Conservation (phyloP, 1,284 basidiomycete species). For the Paramarasmius palmivorus region DNA sequence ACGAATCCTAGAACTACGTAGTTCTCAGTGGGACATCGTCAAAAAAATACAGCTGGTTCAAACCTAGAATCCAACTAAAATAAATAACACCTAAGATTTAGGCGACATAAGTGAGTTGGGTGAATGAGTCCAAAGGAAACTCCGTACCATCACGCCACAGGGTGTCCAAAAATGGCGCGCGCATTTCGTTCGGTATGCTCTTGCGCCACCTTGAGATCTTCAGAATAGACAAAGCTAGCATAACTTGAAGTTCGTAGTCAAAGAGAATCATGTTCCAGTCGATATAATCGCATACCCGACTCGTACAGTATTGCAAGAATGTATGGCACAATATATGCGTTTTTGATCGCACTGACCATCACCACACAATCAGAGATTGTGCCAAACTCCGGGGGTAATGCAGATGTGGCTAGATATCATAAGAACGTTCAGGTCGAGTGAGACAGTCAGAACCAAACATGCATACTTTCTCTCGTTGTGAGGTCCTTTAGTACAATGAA, state of each 20-base stretch:
- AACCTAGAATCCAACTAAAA: neutral
- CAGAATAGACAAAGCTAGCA: neutral
- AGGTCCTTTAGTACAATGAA: neutral
- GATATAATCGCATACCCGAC: slow-evolving; percentile 10
- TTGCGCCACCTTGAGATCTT: neutral
- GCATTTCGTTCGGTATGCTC: neutral
- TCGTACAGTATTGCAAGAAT: slow-evolving; percentile 18
- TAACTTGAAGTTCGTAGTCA: no score
- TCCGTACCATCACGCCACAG: neutral
- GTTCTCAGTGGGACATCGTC: neutral
- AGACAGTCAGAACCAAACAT: neutral
- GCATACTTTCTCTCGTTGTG: neutral
- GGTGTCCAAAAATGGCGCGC: slow-evolving; percentile 1
- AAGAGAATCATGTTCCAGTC: no score
- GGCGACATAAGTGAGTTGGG: neutral
- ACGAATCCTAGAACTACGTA: neutral
- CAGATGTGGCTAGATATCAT: neutral
- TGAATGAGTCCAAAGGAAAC: neutral
- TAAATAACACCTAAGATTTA: neutral
- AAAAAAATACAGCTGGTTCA: neutral
- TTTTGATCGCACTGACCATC: slow-evolving; percentile 3
- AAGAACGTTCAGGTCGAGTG: neutral
- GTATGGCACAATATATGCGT: slow-evolving; percentile 16
- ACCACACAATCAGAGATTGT: slow-evolving; percentile 4
- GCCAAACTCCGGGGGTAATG: neutral